Evolutionary conservation across 129 eudicot genomes (phyloP).

Genomic region (Flaveria linearis): DNA sequence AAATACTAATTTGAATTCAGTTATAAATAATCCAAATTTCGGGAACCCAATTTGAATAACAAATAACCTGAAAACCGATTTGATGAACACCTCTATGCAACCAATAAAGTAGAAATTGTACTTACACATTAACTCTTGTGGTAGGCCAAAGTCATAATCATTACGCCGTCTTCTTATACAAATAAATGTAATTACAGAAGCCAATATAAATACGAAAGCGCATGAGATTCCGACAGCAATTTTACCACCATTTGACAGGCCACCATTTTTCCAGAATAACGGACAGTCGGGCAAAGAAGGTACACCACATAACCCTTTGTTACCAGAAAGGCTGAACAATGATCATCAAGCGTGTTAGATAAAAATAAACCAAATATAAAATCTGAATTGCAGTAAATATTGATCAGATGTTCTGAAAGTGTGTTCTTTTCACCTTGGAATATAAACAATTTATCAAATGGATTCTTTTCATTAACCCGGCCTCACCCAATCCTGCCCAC

Average conservation of each 20-base stretch:
- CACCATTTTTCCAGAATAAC: slow-evolving; percentile 45
- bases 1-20: not conserved
- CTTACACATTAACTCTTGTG: slow-evolving; percentile 87
- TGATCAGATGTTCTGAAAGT: too few species aligned
- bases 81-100: not conserved
- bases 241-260: slow-evolving; percentile 80
- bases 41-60: not conserved
- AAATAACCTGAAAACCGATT: not conserved
- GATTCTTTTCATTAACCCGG: too few species aligned
- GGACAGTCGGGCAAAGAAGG: slow-evolving; percentile 92
- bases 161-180: slow-evolving; percentile 63
- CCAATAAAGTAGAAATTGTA: slow-evolving; percentile 6
- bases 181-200: slow-evolving; percentile 45
- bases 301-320: slow-evolving; percentile 90
- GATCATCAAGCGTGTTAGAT: slow-evolving; percentile 2
- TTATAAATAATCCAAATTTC: not conserved
- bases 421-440: too few species aligned
- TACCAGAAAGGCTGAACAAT: slow-evolving; percentile 73
- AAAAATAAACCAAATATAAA: not conserved
- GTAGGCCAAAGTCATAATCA: slow-evolving; percentile 92
- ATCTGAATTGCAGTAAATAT: not conserved
- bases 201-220: slow-evolving; percentile 42
- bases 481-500: too few species aligned
- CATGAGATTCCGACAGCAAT: slow-evolving; percentile 78
- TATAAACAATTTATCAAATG: too few species aligned